Base-by-base conservation (phyloP, 495 filamentous ascomycete species). In the Parachaetomium inaequale region DNA sequence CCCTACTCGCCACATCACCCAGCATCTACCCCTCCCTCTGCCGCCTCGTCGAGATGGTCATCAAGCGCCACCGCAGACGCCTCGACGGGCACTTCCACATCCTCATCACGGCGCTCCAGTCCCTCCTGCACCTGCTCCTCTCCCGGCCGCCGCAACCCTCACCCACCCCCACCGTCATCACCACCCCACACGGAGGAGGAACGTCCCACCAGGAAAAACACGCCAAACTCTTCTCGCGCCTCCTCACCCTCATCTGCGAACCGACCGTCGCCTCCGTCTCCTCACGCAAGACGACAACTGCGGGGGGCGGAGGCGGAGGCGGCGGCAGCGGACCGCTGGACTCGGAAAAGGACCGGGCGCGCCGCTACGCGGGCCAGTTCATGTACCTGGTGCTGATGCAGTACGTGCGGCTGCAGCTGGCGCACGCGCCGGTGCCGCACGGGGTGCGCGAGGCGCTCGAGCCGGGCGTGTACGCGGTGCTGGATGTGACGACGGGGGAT, bases 191-290 rank as follows among this genome's bases (percentile, higher is more conserved):
- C 12, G n/a, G n/a, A n/a, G n/a, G n/a, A 57, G n/a, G 14, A 59
- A 56, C 43, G 42, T 58, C 43, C 50, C 29, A n/a, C 21, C 55
- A 46, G 71, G 75, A 82, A 34, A 70, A 72, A 1, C 82, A 91
- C 59, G 87, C 88, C 5, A 75, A 79, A 43, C 77, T 80, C 29
- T 91, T 86, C 71, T 79, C 88, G 7, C 85, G 90, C 6, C 81
- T 95, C 28, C 76, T 96, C 32, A 88, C 85, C 7, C 80, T 88
- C 4, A 82, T 96, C 56, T 92, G 88, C 72, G 88, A 93, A 57
- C 92, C 92, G 15, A 88, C 86, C 15, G 83, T 84, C 17, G 91
- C 87, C 0, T 88, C 88, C 5, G 87, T 92, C 1, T 76, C 86
- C 53, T 14, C 8, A 5, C 31, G 36, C 32, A 26, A 46, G 42